Evolutionary conservation across 2,329 filamentous ascomycete genomes (phyloP), one percentile per base, ranked within the genome.

Genomic region (Gyromitra esculenta): DNA sequence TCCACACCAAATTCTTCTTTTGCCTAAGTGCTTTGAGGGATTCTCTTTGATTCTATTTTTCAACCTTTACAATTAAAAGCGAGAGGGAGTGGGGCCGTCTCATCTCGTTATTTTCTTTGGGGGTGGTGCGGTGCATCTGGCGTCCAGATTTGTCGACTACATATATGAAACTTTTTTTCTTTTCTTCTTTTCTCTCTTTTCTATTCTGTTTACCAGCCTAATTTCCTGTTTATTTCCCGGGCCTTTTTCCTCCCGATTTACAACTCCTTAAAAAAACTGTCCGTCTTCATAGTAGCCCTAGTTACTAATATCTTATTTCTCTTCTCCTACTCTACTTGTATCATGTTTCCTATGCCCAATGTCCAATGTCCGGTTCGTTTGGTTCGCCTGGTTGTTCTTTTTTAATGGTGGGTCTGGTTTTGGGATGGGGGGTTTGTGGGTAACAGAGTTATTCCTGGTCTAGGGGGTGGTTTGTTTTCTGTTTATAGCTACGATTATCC

Each of bases 231-330:
- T 37, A 18, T 31, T 41, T n/a, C 15, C 0, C 15, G 35, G 35
- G 6, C 13, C 13, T 37, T 37, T 37, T 18, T 57, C 54, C 54
- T 57, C 31, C 25, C 15, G 35, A 54, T 54, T 41, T 52, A 39
- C 18, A 21, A 37, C 35, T 25, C 52, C 31, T 43, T 35, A 21
- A 43, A 66, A 25, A 39, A 31, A 18, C 21, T 56, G 11, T 63
- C 43, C 18, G 25, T 70, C 31, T 67, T 52, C 31, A n/a, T 9
- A 37, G 57, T 54, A 69, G 48, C 25, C 54, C 69, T 63, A 70
- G 48, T 74, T 74, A 64, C 18, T 74, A 74, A 74, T 74, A 63
- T 64, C 15, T 56, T 63, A 52, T 59, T 48, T 21, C 45, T n/a
- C 13, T 48, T 62, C 37, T 5, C 18, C 18, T 18, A 21, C 37